These are phyloP conservation scores for Silybum marianum DNA, from an alignment of 129 eudicot species.

Conservation along the genomic window DNA sequence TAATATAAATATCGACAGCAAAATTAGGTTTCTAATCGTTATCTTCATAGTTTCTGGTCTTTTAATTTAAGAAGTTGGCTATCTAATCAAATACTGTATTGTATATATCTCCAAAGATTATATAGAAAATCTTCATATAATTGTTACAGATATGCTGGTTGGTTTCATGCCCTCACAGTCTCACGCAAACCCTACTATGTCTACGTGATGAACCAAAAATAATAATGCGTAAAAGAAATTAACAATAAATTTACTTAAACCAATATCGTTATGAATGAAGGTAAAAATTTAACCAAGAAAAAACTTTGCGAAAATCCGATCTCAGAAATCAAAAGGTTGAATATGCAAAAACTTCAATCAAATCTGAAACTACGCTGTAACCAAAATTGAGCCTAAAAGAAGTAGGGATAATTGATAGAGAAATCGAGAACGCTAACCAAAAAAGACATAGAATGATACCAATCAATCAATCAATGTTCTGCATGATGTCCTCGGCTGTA, in stretches of 20 bases:
- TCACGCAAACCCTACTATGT: background rate
- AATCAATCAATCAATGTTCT: slow-evolving; percentile 45
- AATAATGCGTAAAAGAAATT: background rate
- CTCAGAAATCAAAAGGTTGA: background rate
- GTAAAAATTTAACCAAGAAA: background rate
- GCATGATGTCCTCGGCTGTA: slow-evolving; percentile 73
- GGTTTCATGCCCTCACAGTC: background rate
- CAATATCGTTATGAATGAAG: background rate
- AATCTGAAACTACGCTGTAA: background rate
- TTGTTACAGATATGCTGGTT: background rate
- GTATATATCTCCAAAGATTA: background rate
- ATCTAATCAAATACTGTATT: background rate
- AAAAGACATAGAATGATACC: background rate
- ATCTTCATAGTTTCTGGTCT: background rate
- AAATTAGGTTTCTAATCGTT: no score
- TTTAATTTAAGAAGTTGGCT: background rate
- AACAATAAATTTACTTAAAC: background rate
- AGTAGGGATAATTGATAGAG: background rate
- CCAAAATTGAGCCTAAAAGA: slow-evolving; percentile 11
- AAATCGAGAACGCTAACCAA: slow-evolving; percentile 10
- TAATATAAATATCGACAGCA: no score
- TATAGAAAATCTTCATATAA: background rate
- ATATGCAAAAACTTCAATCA: background rate
- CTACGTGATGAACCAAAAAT: background rate
- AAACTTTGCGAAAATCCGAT: background rate